phyloP scores from a whole-genome alignment of 192 early-diverging fungal genomes.

The Chytriomyces sp. region DNA sequence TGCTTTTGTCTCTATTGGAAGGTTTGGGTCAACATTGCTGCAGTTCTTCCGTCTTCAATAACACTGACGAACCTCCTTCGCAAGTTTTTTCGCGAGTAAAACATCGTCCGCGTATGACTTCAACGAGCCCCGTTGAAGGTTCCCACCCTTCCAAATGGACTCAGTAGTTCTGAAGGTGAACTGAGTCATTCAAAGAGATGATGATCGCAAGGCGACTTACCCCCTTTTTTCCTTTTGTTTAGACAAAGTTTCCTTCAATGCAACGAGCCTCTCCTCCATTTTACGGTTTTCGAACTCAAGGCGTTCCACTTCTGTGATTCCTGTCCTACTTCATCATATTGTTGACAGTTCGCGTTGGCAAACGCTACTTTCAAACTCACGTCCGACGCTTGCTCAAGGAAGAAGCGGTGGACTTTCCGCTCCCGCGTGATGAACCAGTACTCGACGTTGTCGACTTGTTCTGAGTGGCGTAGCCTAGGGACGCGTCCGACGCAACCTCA shows the following conservation, averaged over 20 bases:
- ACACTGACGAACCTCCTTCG: constrained; percentile 9
- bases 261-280: constrained; percentile 29
- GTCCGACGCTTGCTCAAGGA: no score
- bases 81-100: not conserved
- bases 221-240: constrained; percentile 25
- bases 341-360: no score
- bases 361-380: no score
- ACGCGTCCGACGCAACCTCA: no score
- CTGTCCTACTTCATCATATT: not conserved
- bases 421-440: no score
- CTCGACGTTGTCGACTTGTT: no score
- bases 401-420: no score
- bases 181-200: not conserved
- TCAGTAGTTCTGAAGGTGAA: constrained; percentile 1
- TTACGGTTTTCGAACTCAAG: constrained; percentile 24
- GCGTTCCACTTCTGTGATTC: constrained; percentile 2
- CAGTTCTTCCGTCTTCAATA: no score
- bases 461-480: no score
- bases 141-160: constrained; percentile 28
- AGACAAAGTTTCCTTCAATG: constrained; percentile 8
- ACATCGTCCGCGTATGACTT: constrained; percentile 25
- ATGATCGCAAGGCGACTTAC: not conserved
- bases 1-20: not conserved
- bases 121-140: constrained; percentile 15
- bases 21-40: not conserved